Evolutionary conservation across 805 yeast genomes (phyloP), one percentile per base, ranked within the genome.

Genomic region (Kluyveromyces starmeri): DNA sequence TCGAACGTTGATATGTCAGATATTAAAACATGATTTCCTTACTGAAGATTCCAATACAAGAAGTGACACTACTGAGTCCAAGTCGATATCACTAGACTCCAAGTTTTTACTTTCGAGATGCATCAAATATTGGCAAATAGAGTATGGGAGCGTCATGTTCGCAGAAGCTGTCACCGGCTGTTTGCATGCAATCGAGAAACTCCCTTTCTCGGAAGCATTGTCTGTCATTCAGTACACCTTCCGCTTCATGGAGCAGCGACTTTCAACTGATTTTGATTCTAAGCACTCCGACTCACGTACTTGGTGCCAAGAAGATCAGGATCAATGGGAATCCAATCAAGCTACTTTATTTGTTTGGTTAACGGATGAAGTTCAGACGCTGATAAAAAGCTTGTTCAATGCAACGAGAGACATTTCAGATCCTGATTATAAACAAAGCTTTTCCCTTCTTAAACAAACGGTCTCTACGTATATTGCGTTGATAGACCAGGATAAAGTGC

Each of bases 71-170:
- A 37, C 36, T 19, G 19, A 21, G n/a, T 36, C 28, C 8, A 29
- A 40, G 4, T 20, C 28, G 13, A 15, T 24, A 29, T 47, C n/a
- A 39, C 31, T 9, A 42, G 51, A 63, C 12, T 60, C 72, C 0
- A 50, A 56, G 6, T 64, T 61, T 28, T 51, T 79, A 9, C 45
- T 79, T 3, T 53, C 49, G 1, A 51, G 63, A 11, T 70, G 73
- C 35, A 59, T 73, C 5, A 64, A 60, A 26, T 61, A 71, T 35
- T 82, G 92, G 92, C 59, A 81, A 38, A 52, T 79, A 4, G 69
- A 50, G 26, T 44, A 67, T 39, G 19, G n/a, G 11, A 26, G 28
- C 28, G 17, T 7, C 10, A 7, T 6, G 8, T 26, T 26, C 18
- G n/a, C 7, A 7, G 16, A 14, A 7, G 17, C 19, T 7, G 28